A percentile compares a stretch with the other conserved stretches of the same genome.
Evolutionary conservation across 2,329 filamentous ascomycete species (phyloP).

Genomic region (Cladophialophora psammophila): DNA sequence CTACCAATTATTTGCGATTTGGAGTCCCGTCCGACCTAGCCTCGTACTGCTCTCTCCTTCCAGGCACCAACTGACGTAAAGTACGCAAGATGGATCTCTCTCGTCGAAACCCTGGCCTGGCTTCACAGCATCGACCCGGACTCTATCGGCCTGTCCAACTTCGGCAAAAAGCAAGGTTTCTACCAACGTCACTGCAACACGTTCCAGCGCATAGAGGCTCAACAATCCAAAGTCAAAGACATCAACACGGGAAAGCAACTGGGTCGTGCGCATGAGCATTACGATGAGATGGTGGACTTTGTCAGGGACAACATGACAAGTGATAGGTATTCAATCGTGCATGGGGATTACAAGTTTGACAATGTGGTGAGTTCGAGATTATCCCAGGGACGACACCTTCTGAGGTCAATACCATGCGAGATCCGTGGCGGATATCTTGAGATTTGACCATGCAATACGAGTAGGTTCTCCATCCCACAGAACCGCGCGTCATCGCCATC

Average conservation of each 20-base stretch:
- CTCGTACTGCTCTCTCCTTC: background rate
- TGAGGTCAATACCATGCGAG: background rate
- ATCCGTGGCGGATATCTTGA: background rate
- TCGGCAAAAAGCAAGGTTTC: conserved; percentile 73
- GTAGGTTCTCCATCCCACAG: conserved; percentile 72
- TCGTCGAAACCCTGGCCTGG: conserved; percentile 67
- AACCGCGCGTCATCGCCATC: conserved; percentile 81
- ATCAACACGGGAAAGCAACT: conserved; percentile 73
- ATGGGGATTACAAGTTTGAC: conserved; percentile 89
- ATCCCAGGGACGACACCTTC: background rate
- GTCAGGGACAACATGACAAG: conserved; percentile 73
- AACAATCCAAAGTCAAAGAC: conserved; percentile 74
- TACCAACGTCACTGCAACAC: conserved; percentile 81
- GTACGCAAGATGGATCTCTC: conserved; percentile 27
- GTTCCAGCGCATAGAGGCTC: conserved; percentile 74
- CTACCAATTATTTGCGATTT: background rate
- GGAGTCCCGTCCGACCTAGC: background rate
- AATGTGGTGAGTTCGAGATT: conserved; percentile 64
- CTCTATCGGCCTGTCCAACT: conserved; percentile 68
- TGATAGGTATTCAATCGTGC: conserved; percentile 75
- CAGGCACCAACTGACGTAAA: background rate
- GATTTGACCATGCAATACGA: background rate
- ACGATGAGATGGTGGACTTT: conserved; percentile 70
- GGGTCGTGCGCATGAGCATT: conserved; percentile 70
- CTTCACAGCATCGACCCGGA: conserved; percentile 73